A percentile compares a stretch with the other conserved stretches of the same genome.
phyloP scores from a whole-genome alignment of 2,329 filamentous ascomycete species.

The Pseudocercospora fijiensis region DNA sequence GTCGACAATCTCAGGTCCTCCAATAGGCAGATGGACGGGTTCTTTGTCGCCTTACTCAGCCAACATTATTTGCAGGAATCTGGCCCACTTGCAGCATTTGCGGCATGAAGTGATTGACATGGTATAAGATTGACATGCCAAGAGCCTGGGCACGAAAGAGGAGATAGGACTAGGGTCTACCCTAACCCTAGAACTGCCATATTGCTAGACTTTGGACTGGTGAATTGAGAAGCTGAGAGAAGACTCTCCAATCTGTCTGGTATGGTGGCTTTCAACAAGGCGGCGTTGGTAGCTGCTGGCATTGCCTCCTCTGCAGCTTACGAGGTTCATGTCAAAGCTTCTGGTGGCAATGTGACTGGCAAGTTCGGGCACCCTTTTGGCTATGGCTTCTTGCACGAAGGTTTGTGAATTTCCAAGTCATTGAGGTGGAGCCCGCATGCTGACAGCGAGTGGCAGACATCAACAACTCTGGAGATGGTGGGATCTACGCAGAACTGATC shows the following conservation, averaged over 20 bases:
- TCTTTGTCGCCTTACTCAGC: not conserved
- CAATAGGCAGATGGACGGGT: not conserved
- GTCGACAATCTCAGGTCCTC: not conserved
- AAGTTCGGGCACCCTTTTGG: constrained; percentile 19
- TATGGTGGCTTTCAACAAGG: not conserved
- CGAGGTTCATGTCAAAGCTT: constrained; percentile 21
- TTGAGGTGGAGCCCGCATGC: not conserved
- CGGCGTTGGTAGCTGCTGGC: constrained; percentile 5
- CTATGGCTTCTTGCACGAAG: constrained; percentile 19
- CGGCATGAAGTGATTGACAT: not conserved
- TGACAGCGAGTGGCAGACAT: constrained; percentile 46
- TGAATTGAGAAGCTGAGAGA: not conserved
- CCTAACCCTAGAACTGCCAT: not conserved
- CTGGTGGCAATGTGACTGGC: constrained; percentile 24
- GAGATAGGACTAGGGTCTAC: not conserved
- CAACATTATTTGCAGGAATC: not conserved
- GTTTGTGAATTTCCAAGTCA: constrained; percentile 8
- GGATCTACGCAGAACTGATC: constrained; percentile 70
- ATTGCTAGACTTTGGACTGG: not conserved
- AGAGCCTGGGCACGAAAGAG: constrained; percentile 4
- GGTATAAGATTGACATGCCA: constrained; percentile 1
- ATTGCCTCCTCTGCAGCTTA: constrained; percentile 8
- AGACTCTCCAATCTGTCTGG: not conserved
- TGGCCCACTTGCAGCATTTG: not conserved
- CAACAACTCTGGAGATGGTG: constrained; percentile 66